A percentile compares a stretch with the other conserved stretches of the same genome.
Conservation (phyloP, 805 yeast genomes). For the Zygosaccharomyces kombuchaensis region DNA sequence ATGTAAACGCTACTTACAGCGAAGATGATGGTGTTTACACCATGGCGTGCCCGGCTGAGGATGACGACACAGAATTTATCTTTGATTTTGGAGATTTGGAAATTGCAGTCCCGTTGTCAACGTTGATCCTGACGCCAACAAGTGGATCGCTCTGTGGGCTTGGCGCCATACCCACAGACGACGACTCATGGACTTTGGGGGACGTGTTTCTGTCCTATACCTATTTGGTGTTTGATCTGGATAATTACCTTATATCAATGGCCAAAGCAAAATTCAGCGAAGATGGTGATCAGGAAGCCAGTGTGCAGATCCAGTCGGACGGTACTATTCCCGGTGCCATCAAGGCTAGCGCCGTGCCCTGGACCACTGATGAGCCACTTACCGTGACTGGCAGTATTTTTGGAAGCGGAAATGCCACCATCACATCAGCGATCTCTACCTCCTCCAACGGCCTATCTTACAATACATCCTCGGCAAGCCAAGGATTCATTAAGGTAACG, state of each 20-base stretch:
- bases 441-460: not conserved
- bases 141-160: slow-evolving; percentile 40
- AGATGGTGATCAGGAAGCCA: slow-evolving; percentile 31
- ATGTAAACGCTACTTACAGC: slow-evolving; percentile 36
- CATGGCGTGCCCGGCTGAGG: slow-evolving; percentile 39
- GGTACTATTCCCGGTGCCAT: slow-evolving; percentile 49
- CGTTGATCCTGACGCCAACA: slow-evolving; percentile 22
- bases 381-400: slow-evolving; percentile 8
- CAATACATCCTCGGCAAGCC: not conserved
- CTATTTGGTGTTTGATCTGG: slow-evolving; percentile 57
- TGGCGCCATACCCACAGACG: slow-evolving; percentile 36
- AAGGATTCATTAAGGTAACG: not conserved
- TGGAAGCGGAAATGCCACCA: not conserved
- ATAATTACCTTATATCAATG: slow-evolving; percentile 41
- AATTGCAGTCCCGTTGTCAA: slow-evolving; percentile 44
- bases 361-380: slow-evolving; percentile 21
- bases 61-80: slow-evolving; percentile 18
- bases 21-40: slow-evolving; percentile 37
- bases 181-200: slow-evolving; percentile 45
- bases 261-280: slow-evolving; percentile 42
- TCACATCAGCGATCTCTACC: not conserved
- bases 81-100: slow-evolving; percentile 57
- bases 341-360: slow-evolving; percentile 34
- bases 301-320: slow-evolving; percentile 41
- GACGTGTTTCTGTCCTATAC: slow-evolving; percentile 54